Evolutionary conservation across 2,329 filamentous ascomycete genomes (phyloP).

Genomic region (Cladophialophora psammophila): DNA sequence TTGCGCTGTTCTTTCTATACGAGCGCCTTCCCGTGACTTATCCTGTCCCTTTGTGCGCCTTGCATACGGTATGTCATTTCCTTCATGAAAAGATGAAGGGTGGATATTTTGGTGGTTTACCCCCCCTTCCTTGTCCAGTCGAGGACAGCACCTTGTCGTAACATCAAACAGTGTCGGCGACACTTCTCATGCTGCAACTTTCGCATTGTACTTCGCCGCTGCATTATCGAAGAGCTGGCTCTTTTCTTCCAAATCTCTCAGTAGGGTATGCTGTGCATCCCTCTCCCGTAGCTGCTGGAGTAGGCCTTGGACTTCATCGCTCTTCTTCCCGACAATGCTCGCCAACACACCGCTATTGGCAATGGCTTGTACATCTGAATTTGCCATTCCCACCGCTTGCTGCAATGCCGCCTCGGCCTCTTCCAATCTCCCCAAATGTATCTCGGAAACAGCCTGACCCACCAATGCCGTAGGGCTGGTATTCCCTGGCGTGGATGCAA

Average conservation of each 20-base stretch:
- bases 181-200: conserved; percentile 63
- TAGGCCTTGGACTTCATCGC: conserved; percentile 35
- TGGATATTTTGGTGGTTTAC: not conserved
- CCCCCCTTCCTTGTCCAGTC: not conserved
- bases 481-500: conserved; percentile 84
- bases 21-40: not conserved
- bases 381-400: conserved; percentile 76
- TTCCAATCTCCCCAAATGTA: conserved; percentile 86
- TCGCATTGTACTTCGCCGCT: conserved; percentile 83
- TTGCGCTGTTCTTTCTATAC: not conserved
- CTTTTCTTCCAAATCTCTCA: conserved; percentile 83
- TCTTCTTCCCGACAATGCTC: conserved; percentile 76
- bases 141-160: not conserved
- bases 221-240: conserved; percentile 85
- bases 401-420: conserved; percentile 88
- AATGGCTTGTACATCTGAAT: conserved; percentile 72
- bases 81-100: not conserved
- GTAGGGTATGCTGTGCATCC: conserved; percentile 72
- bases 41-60: not conserved
- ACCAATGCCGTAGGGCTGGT: conserved; percentile 78
- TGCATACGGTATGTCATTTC: conserved; percentile 7
- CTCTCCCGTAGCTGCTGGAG: conserved; percentile 56
- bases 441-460: conserved; percentile 86
- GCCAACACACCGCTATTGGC: conserved; percentile 84
- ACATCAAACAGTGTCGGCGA: not conserved